These are phyloP conservation scores for Ganoderma leucocontextum DNA, from an alignment of 1,284 basidiomycete species.

Conservation along the genomic window DNA sequence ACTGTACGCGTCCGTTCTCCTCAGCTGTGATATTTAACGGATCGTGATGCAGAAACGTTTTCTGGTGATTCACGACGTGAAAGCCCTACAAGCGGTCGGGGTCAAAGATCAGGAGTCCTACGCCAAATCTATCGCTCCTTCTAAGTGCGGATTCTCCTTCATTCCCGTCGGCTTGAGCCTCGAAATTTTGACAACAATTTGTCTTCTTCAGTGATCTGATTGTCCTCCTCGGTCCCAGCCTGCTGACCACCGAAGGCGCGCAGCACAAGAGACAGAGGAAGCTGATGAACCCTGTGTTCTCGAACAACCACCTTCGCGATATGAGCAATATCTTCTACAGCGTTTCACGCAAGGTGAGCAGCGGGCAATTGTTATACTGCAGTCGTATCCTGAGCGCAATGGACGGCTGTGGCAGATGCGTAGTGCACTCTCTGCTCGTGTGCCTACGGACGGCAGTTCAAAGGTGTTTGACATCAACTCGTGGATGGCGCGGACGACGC, in stretches of 20 bases:
- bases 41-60: constrained; percentile 13
- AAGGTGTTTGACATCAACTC: constrained; percentile 41
- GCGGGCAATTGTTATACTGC: background rate
- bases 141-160: constrained; percentile 8
- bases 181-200: background rate
- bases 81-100: constrained; percentile 48
- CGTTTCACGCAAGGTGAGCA: constrained; percentile 19
- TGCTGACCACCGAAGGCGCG: constrained; percentile 15
- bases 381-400: too few species aligned
- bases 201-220: constrained; percentile 8
- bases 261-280: constrained; percentile 30
- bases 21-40: background rate
- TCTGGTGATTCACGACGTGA: constrained; percentile 38
- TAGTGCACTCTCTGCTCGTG: constrained; percentile 27
- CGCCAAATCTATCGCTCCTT: constrained; percentile 6
- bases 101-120: constrained; percentile 45
- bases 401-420: constrained; percentile 25
- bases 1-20: background rate
- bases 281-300: constrained; percentile 30
- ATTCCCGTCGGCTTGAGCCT: background rate
- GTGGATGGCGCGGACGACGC: constrained; percentile 45
- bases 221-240: constrained; percentile 22
- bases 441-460: background rate
- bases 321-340: constrained; percentile 28
- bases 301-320: constrained; percentile 21